Base-by-base conservation (phyloP, 2,329 filamentous ascomycete species). In the Ceratocystis destructans region DNA sequence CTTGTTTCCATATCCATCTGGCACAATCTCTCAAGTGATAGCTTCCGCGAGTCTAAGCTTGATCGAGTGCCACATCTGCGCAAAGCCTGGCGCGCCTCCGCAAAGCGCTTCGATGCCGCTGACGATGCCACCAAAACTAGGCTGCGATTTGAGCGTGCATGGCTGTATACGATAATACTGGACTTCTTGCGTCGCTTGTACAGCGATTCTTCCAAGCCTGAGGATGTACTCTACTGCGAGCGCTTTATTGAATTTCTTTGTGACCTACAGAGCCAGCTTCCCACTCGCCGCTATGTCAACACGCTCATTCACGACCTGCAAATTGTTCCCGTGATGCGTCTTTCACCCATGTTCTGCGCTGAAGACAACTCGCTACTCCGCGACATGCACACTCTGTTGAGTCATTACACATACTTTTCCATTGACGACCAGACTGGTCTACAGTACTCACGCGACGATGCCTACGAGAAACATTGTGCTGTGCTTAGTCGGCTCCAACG, bases 1-100 rank as follows among this genome's bases (percentile, higher is more conserved):
- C 79, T 99, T 64, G 93, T 99, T 22, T 94, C 91, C 12, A 96
- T 99, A 71, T 87, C 89, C 0, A 90, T 94, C 71, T 99, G 94
- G 94, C 90, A 97, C 72, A 95, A 96, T 73, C 78, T 99, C 46
- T 88, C 89, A 37, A 88, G 83, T 66, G 90, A 95, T 44, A 81
- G 82, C 67, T 83, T 86, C 69, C 84, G 90, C 70, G 89, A 96
- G 65, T 78, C 79, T 44, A 83, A 86, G 66, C 80, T 99, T 37
- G 85, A 89, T 55, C 86, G 89, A 70, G 83, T 83, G 61, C 77
- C 84, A n/a, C 86, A 89, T 70, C 76, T 96, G 71, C 87, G 84
- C 73, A 97, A 96, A 74, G 87, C 90, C 62, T 99, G 94, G 94
- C 87, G 90, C 71, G 90, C 92, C 7, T 83, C 91, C 1, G 82